Evolutionary conservation across 2,329 filamentous ascomycete genomes (phyloP).

Genomic region (Macrophomina phaseolina): DNA sequence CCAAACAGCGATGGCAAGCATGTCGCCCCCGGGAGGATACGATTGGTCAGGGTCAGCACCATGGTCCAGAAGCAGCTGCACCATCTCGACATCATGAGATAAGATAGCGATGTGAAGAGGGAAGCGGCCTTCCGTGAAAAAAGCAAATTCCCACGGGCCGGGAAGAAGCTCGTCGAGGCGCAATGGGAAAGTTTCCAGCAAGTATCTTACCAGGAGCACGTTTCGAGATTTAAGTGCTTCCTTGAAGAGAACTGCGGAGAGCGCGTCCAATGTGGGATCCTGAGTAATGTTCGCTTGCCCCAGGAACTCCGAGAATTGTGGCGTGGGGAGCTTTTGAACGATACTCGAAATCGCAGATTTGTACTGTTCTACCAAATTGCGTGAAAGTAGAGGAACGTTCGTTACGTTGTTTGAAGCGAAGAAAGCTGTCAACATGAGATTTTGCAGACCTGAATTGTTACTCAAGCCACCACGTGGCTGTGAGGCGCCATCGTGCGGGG

Average conservation of each 20-base stretch:
- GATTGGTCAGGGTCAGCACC: neutral
- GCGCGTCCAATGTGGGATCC: neutral
- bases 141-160: neutral
- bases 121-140: neutral
- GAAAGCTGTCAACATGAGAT: neutral
- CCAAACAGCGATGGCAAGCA: no score
- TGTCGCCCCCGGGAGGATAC: no score
- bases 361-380: neutral
- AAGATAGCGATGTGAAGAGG: neutral
- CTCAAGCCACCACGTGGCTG: neutral
- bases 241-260: neutral
- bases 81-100: neutral
- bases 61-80: neutral
- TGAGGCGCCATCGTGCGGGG: neutral
- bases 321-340: neutral
- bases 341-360: neutral
- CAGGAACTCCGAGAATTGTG: neutral
- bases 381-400: neutral
- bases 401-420: neutral
- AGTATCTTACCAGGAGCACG: neutral
- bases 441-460: neutral
- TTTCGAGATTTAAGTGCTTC: neutral
- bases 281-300: no score
- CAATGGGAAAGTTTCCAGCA: neutral
- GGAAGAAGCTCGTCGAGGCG: neutral